Evolutionary conservation across 352 stramenopile species (phyloP).

Genomic region (Phytophthora idaei): DNA sequence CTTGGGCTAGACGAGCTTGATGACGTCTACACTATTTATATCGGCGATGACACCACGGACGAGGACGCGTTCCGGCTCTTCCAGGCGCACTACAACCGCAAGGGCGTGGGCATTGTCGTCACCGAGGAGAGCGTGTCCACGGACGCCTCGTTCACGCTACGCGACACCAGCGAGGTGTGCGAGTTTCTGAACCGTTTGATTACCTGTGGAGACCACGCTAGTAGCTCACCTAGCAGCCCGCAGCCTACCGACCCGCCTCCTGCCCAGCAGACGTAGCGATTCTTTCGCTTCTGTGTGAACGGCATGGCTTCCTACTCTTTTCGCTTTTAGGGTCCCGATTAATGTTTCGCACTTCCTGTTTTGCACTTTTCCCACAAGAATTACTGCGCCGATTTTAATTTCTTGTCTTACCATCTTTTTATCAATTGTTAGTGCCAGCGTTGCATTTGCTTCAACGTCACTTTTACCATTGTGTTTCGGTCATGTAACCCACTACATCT

Average conservation of each 20-base stretch:
- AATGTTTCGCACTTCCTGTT: conserved; percentile 12
- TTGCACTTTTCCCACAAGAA: too few relatives aligned
- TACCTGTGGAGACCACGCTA: conserved; percentile 34
- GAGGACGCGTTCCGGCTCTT: conserved; percentile 88
- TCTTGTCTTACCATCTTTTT: background rate
- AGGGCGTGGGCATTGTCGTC: conserved; percentile 85
- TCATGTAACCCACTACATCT: background rate
- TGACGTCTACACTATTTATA: conserved; percentile 92
- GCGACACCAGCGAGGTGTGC: conserved; percentile 75
- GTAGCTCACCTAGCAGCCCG: conserved; percentile 27
- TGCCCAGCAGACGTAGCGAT: conserved; percentile 13
- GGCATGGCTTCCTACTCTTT: background rate
- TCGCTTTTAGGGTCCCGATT: conserved; percentile 2
- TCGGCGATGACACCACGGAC: conserved; percentile 91
- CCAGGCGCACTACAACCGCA: conserved; percentile 48
- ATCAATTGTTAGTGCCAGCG: background rate
- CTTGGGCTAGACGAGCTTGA: conserved; percentile 73
- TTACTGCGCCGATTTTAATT: background rate
- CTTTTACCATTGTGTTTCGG: conserved; percentile 21
- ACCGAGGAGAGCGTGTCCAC: conserved; percentile 76
- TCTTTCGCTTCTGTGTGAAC: background rate
- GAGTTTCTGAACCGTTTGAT: conserved; percentile 79
- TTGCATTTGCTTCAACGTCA: conserved; percentile 13
- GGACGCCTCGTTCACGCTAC: conserved; percentile 75
- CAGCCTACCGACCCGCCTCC: conserved; percentile 16